Evolutionary conservation across 331 rosid genomes (phyloP).

Genomic region (Malus hybrid): DNA sequence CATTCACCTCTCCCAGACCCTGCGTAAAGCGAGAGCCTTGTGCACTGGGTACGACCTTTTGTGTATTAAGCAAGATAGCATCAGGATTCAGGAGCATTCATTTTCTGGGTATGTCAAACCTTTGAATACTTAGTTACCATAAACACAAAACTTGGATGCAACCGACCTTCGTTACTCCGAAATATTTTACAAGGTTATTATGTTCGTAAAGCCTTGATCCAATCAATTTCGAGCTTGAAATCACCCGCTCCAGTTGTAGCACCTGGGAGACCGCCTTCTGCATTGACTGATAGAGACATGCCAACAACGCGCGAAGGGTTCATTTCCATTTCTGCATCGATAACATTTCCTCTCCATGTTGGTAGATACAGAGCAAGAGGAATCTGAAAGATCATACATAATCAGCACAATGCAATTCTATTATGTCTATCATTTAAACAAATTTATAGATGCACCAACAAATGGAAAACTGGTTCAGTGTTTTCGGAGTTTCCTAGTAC

Average conservation of each 20-base stretch:
- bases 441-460: background rate
- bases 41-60: too few relatives aligned
- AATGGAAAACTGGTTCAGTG: background rate
- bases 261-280: conserved; percentile 72
- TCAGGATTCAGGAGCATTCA: background rate
- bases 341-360: conserved; percentile 84
- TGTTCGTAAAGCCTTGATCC: conserved; percentile 73
- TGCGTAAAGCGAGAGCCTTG: too few relatives aligned
- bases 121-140: too few relatives aligned
- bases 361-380: conserved; percentile 80
- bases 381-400: conserved; percentile 36
- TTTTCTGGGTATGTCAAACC: background rate
- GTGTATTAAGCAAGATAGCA: background rate
- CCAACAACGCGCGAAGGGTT: conserved; percentile 80
- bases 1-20: too few relatives aligned
- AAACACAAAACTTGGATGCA: background rate
- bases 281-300: conserved; percentile 79
- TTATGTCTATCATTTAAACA: background rate
- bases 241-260: conserved; percentile 73
- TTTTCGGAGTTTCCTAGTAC: background rate
- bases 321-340: conserved; percentile 72
- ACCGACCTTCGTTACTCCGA: background rate
- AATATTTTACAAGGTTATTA: conserved; percentile 8
- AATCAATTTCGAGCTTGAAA: conserved; percentile 74
- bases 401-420: background rate